phyloP scores from a whole-genome alignment of 345 rosid genomes.

The Dovyalis caffra region DNA sequence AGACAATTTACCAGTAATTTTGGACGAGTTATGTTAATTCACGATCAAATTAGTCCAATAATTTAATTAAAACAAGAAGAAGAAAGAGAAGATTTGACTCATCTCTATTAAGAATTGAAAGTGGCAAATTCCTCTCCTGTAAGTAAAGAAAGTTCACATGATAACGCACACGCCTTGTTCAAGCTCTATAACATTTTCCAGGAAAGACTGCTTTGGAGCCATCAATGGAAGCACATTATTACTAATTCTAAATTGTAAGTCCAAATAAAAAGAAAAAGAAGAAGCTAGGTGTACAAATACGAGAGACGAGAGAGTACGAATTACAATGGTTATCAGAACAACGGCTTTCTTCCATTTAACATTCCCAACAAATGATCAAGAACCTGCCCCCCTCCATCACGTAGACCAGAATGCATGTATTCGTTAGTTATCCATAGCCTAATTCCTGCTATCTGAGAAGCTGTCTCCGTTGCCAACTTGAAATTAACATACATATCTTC shows the following conservation, averaged over 20 bases:
- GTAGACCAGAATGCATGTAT: slow-evolving; percentile 92
- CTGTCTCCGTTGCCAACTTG: slow-evolving; percentile 79
- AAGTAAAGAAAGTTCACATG: neutral
- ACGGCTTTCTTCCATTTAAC: slow-evolving; percentile 75
- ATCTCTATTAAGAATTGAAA: neutral
- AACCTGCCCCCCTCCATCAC: slow-evolving; percentile 69
- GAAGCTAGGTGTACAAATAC: neutral
- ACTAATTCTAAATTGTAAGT: neutral
- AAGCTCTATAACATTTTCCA: neutral
- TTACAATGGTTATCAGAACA: slow-evolving; percentile 40
- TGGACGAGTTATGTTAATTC: no score
- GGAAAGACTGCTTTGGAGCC: neutral
- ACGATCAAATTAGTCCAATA: neutral
- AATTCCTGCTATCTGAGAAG: slow-evolving; percentile 62
- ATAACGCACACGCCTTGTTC: neutral
- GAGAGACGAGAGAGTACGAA: neutral
- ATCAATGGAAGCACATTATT: neutral
- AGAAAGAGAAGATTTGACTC: neutral
- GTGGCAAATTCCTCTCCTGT: neutral
- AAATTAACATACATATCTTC: slow-evolving; percentile 89
- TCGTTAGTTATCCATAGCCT: slow-evolving; percentile 84
- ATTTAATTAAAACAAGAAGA: no score
- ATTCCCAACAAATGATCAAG: slow-evolving; percentile 79
- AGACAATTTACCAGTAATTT: no score
- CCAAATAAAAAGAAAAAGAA: neutral